Evolutionary conservation across 176 grass and related monocot genomes (phyloP).

Genomic region (Raddia distichophylla): DNA sequence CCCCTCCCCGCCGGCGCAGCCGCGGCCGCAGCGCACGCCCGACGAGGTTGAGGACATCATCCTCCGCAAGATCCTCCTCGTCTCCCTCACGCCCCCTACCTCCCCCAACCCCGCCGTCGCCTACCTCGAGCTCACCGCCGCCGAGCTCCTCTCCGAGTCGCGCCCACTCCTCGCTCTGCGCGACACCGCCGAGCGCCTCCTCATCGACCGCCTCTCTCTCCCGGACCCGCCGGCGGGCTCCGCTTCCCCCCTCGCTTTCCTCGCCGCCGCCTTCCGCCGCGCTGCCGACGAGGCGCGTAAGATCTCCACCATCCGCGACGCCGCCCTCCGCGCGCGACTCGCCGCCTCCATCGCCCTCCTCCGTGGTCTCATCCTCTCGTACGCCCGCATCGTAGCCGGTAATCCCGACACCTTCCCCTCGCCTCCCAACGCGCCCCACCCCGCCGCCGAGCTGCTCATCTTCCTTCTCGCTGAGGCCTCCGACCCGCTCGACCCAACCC

Average conservation of each 20-base stretch:
- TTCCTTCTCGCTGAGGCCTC: conserved; percentile 77
- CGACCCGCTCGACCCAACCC: conserved; percentile 57
- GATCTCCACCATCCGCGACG: conserved; percentile 82
- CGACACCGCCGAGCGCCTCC: conserved; percentile 68
- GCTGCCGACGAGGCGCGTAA: conserved; percentile 74
- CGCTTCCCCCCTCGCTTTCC: conserved; percentile 62
- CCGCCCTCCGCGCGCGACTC: conserved; percentile 51
- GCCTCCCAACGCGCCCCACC: conserved; percentile 40
- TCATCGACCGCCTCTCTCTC: conserved; percentile 87
- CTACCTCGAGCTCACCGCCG: conserved; percentile 91
- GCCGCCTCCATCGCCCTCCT: conserved; percentile 58
- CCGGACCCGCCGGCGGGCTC: conserved; percentile 39
- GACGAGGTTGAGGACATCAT: conserved; percentile 96
- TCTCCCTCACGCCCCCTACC: conserved; percentile 60
- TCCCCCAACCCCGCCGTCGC: conserved; percentile 50
- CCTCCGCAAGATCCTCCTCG: conserved; percentile 97
- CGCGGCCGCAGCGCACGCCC: conserved; percentile 74
- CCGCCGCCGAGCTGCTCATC: conserved; percentile 57
- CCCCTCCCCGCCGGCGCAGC: conserved; percentile 41
- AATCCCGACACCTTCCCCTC: conserved; percentile 76
- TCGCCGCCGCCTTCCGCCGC: conserved; percentile 71
- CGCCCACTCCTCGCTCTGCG: conserved; percentile 63
- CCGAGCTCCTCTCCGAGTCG: conserved; percentile 93
- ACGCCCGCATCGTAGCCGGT: conserved; percentile 71
- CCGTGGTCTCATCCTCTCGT: conserved; percentile 68